phyloP scores from a whole-genome alignment of 345 rosid genomes.

The Arabis alpina region DNA sequence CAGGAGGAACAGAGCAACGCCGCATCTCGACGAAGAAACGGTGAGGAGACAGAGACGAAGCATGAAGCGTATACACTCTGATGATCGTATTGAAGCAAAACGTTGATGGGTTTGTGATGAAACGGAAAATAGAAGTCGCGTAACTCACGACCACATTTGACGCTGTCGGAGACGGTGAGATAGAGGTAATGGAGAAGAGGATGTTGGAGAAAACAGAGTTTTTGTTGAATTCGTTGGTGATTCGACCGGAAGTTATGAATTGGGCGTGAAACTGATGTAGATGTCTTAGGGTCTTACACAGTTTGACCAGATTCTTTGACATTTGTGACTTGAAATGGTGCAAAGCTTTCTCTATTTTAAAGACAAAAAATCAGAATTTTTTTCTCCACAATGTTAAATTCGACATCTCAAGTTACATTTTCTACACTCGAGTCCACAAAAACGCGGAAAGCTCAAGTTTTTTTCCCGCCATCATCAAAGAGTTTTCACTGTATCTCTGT shows the following conservation, averaged over 20 bases:
- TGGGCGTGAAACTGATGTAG: slow-evolving; percentile 43
- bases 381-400: neutral
- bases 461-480: slow-evolving; percentile 32
- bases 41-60: slow-evolving; percentile 57
- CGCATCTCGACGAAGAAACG: slow-evolving; percentile 60
- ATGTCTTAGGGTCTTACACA: slow-evolving; percentile 37
- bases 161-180: slow-evolving; percentile 27
- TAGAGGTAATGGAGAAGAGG: slow-evolving; percentile 51
- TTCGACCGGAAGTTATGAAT: slow-evolving; percentile 34
- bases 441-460: neutral
- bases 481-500: slow-evolving; percentile 5
- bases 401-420: slow-evolving; percentile 12
- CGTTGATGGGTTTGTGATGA: slow-evolving; percentile 56
- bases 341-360: slow-evolving; percentile 10
- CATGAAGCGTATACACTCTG: slow-evolving; percentile 56
- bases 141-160: slow-evolving; percentile 39
- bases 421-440: slow-evolving; percentile 1
- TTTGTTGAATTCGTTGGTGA: neutral
- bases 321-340: neutral
- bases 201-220: slow-evolving; percentile 43
- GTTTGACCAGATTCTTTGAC: slow-evolving; percentile 19
- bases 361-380: neutral
- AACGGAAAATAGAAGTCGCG: slow-evolving; percentile 49
- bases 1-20: slow-evolving; percentile 56
- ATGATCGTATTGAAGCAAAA: slow-evolving; percentile 62